Base-by-base conservation (phyloP, 768 basidiomycete species). In the Ramaria sp. region DNA sequence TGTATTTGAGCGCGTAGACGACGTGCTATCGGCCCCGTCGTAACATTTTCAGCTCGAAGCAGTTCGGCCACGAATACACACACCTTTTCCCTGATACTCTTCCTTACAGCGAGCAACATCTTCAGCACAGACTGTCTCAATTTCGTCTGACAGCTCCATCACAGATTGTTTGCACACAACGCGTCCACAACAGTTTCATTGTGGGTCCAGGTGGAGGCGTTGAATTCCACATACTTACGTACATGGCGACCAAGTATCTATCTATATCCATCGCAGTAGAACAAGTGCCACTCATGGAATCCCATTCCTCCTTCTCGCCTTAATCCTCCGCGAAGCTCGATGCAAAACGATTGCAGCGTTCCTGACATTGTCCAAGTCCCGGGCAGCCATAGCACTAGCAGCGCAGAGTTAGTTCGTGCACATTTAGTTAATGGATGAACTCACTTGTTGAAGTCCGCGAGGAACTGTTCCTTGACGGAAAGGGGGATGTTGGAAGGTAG, bases 351-450 rank as follows among this genome's bases (percentile, higher is more conserved):
- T 70, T 59, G 94, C 77, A 0, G 85, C 83, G 63, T 87, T 84
- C 70, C 91, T 92, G 56, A 91, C 84, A 67, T 86, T 87, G 66
- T 92, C 90, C 57, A 78, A 80, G 65, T 89, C 80, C 56, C 75
- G 73, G 0, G 74, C 71, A 56, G 81, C 78, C 48, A 91, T 69
- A 7, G 84, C 80, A 59, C 90, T 92, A 67, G 17, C 54, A 1
- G 13, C 60, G 24, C 56, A 59, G 54, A 42, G 60, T 62, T 39
- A 64, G 33, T 41, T 24, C 33, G 60, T 15, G 45, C 27, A 30
- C 4, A 54, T 22, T 54, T 45, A 34, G 49, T 39, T 58, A 3
- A 52, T 13, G n/a, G 48, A 19, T 33, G 27, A 48, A 78, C 86
- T 64, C 67, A 96, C 94, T 66, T 77, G 52, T 79, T 82, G 48